Conservation (phyloP, 1,284 basidiomycete genomes). For the Cryptococcus maquisensis region DNA sequence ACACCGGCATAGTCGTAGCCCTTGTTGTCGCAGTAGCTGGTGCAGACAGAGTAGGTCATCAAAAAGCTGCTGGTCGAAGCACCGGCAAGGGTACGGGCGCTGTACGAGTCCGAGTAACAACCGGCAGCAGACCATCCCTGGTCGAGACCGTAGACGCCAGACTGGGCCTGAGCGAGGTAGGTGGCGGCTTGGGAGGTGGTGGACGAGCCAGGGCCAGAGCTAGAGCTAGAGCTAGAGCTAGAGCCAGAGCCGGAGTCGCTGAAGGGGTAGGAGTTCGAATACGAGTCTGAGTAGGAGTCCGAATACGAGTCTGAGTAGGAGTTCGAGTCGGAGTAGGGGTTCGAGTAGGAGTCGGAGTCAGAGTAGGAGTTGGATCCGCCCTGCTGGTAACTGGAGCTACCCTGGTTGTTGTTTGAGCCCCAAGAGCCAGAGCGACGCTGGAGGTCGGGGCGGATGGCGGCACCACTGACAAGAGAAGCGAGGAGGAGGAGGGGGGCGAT, state of each 20-base stretch:
- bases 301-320: no score
- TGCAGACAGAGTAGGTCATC: conserved; percentile 17
- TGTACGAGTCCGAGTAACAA: conserved; percentile 15
- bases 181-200: background rate
- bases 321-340: no score
- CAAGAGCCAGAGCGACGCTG: background rate
- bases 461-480: background rate
- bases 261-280: no score
- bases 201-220: background rate
- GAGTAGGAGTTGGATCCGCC: no score
- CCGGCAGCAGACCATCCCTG: conserved; percentile 18
- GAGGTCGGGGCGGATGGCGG: background rate
- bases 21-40: conserved; percentile 1
- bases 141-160: background rate
- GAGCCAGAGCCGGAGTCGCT: no score
- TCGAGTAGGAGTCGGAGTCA: no score
- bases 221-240: no score
- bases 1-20: conserved; percentile 16
- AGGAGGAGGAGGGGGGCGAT: background rate
- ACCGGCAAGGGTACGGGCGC: conserved; percentile 11
- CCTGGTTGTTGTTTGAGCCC: no score
- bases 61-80: conserved; percentile 4
- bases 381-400: no score
- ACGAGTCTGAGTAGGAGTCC: no score
- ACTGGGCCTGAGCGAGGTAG: conserved; percentile 1